Percentiles rank a stretch among this genome's conserved stretches.
Evolutionary conservation across 192 early-diverging fungal genomes (phyloP).

Genomic region (Obelidium mucronatum): DNA sequence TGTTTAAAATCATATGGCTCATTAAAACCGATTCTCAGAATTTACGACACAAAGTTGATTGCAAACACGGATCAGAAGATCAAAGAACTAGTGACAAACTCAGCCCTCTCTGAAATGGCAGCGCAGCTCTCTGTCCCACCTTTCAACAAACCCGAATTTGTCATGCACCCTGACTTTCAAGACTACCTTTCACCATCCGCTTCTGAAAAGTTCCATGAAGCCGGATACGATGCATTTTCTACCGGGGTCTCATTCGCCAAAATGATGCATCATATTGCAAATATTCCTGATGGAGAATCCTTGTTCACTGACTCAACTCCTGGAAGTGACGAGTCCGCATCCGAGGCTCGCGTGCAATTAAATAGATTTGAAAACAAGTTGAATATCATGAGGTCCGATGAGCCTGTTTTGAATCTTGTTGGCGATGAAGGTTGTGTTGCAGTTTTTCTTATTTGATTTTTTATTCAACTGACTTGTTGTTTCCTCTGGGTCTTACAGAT

Average conservation of each 20-base stretch:
- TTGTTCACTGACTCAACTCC: not conserved
- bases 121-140: not conserved
- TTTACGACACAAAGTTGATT: constrained; percentile 84
- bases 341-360: not conserved
- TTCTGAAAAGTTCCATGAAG: constrained; percentile 75
- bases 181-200: constrained; percentile 31
- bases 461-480: not conserved
- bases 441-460: not conserved
- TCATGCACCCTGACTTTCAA: constrained; percentile 44
- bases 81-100: constrained; percentile 38
- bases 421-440: constrained; percentile 52
- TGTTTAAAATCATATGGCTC: constrained; percentile 52
- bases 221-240: constrained; percentile 91
- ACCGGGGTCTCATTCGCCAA: constrained; percentile 84
- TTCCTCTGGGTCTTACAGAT: constrained; percentile 32
- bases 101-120: constrained; percentile 35
- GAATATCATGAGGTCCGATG: constrained; percentile 72
- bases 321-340: not conserved
- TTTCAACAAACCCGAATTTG: constrained; percentile 62
- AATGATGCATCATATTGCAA: constrained; percentile 54
- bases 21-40: constrained; percentile 42
- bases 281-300: not conserved
- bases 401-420: constrained; percentile 62
- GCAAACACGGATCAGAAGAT: constrained; percentile 57
- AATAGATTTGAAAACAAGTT: constrained; percentile 59